phyloP scores from a whole-genome alignment of 2,329 filamentous ascomycete genomes.

The Chaetomiaceae sp. region DNA sequence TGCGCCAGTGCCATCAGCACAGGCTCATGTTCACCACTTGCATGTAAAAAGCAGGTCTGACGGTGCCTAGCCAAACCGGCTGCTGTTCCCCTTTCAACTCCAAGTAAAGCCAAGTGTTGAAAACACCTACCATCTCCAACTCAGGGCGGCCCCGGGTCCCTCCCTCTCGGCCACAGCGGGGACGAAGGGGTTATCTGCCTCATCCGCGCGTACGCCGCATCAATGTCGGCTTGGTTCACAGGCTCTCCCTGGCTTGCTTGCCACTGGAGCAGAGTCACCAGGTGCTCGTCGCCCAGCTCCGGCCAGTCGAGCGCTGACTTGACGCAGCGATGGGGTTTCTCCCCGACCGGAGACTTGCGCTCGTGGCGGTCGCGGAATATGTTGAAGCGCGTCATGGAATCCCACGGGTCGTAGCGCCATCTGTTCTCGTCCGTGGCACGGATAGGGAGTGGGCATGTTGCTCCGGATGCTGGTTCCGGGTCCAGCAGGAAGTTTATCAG shows the following conservation, averaged over 20 bases:
- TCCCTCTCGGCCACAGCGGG: not conserved
- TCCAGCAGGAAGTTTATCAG: constrained; percentile 4
- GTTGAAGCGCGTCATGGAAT: not conserved
- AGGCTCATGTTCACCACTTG: no score
- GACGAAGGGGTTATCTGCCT: constrained; percentile 1
- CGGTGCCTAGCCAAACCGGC: no score
- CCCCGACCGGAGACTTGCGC: not conserved
- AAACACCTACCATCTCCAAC: not conserved
- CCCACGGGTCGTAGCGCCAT: not conserved
- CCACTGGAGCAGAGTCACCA: not conserved
- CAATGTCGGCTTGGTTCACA: not conserved
- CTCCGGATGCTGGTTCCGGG: not conserved
- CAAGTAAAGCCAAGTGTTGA: not conserved
- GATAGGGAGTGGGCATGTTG: not conserved
- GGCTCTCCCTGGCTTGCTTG: not conserved
- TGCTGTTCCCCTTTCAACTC: no score
- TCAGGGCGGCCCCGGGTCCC: not conserved
- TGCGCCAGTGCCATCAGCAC: no score
- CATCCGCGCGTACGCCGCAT: not conserved
- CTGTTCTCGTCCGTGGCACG: not conserved
- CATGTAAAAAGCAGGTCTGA: no score
- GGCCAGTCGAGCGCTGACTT: not conserved
- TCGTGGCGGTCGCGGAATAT: constrained; percentile 7
- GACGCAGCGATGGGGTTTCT: not conserved
- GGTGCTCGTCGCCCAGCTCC: not conserved